Evolutionary conservation across 176 grass and related monocot species (phyloP), one percentile per base, ranked within the genome.

Genomic region (Zoysia japonica): DNA sequence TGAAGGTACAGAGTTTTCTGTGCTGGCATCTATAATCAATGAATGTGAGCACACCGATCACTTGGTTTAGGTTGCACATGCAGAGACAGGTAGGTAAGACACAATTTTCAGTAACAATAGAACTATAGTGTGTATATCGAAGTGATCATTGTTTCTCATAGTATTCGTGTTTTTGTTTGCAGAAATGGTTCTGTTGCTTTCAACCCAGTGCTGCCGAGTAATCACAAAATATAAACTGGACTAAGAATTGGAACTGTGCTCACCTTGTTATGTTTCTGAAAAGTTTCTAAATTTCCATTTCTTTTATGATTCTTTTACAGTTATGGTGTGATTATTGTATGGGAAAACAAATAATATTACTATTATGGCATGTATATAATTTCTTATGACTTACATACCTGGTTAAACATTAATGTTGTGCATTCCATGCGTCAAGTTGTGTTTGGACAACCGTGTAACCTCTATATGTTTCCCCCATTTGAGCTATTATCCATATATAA

Each of bases 111-210:
- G 45, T 1, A 47, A 47, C 5, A 47, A 7, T 6, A 47, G 4
- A 5, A 6, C 8, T 47, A 6, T 47, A 47, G 0, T 47, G 8
- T 47, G 6, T 47, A 7, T 47, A 7, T 47, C 45, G 6, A 47
- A 47, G 45, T 47, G 45, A 47, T 47, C 5, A 1, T 7, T 56
- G 16, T 56, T 56, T 83, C 15, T 59, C 28, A 60, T 75, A 51
- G 40, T 48, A n/a, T 66, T 40, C 13, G 39, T 64, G 8, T 28
- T 77, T 64, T 43, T 48, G 11, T 72, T 46, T 46, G 55, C 83
- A 79, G 59, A 85, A 79, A 79, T 85, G 83, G 83, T 85, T 71
- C 70, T 85, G 75, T 13, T 85, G 75, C 76, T 73, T 85, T 59
- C 76, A 79, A 59, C 45, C 83, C 35, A 70, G 50, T 50, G 47